A percentile compares a stretch with the other conserved stretches of the same genome.
phyloP scores from a whole-genome alignment of 1,139 yeast species.

The Suhomyces anneliseae region DNA sequence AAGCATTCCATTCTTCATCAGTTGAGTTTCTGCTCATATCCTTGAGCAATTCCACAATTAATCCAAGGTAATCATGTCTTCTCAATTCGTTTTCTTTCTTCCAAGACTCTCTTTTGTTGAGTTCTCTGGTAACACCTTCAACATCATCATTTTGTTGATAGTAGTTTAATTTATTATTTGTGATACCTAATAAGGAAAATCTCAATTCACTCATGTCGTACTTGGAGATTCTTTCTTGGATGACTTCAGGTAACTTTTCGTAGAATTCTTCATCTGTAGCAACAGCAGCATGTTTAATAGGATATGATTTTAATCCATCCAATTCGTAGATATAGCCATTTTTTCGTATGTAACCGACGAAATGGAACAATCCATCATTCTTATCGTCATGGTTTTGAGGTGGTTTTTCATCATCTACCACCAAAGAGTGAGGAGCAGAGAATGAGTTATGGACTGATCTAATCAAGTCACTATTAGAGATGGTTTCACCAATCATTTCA shows the following conservation, averaged over 20 bases:
- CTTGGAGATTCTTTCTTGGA: slow-evolving; percentile 46
- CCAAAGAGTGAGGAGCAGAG: slow-evolving; percentile 51
- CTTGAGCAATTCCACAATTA: slow-evolving; percentile 49
- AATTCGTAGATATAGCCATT: slow-evolving; percentile 59
- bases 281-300: slow-evolving; percentile 55
- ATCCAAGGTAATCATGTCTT: slow-evolving; percentile 55
- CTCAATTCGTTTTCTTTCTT: slow-evolving; percentile 46
- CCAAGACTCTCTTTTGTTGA: slow-evolving; percentile 41
- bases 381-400: slow-evolving; percentile 36
- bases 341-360: slow-evolving; percentile 53
- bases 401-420: slow-evolving; percentile 44
- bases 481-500: slow-evolving; percentile 61
- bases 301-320: slow-evolving; percentile 63
- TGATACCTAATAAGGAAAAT: slow-evolving; percentile 59
- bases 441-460: slow-evolving; percentile 65
- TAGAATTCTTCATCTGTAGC: slow-evolving; percentile 41
- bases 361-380: slow-evolving; percentile 61
- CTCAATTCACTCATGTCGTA: slow-evolving; percentile 53
- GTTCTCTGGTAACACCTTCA: slow-evolving; percentile 25
- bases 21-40: slow-evolving; percentile 33
- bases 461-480: slow-evolving; percentile 61
- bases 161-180: slow-evolving; percentile 49
- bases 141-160: slow-evolving; percentile 41
- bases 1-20: slow-evolving; percentile 48
- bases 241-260: slow-evolving; percentile 41